Conservation (phyloP, 2,329 filamentous ascomycete species). For the Fusarium duplospermum region DNA sequence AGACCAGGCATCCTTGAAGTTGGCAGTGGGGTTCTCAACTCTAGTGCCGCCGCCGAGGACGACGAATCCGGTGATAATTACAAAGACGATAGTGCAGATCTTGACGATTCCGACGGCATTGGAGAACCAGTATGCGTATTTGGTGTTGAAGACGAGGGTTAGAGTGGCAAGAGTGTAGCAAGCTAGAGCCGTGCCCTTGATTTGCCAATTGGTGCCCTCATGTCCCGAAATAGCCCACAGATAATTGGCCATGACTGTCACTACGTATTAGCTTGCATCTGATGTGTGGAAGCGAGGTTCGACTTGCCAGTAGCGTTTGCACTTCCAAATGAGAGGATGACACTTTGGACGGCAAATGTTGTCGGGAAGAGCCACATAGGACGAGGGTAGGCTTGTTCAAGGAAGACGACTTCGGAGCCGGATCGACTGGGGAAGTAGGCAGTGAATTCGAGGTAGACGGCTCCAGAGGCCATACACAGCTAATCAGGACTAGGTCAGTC, state of each 20-base stretch:
- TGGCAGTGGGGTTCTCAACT: neutral
- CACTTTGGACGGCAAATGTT: constrained; percentile 71
- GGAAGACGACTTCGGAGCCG: constrained; percentile 73
- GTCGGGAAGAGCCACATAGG: constrained; percentile 73
- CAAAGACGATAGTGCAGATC: constrained; percentile 50
- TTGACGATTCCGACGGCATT: constrained; percentile 70
- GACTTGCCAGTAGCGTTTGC: constrained; percentile 65
- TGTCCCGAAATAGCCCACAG: constrained; percentile 66
- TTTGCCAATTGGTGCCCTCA: constrained; percentile 67
- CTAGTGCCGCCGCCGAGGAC: constrained; percentile 59
- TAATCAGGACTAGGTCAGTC: neutral
- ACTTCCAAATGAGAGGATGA: constrained; percentile 74
- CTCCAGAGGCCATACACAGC: constrained; percentile 53
- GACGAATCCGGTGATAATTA: constrained; percentile 70
- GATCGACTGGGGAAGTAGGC: constrained; percentile 75
- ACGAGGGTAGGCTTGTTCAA: constrained; percentile 74
- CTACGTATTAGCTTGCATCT: neutral
- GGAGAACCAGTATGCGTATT: constrained; percentile 64
- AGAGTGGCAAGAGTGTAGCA: constrained; percentile 66
- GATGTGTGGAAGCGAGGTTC: neutral
- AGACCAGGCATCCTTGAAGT: constrained; percentile 1
- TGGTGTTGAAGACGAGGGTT: constrained; percentile 62
- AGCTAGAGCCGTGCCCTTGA: constrained; percentile 73
- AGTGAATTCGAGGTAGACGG: constrained; percentile 71
- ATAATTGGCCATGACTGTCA: constrained; percentile 69